Conservation (phyloP, 192 early-diverging fungal species). For the Kickxella alabastrina region DNA sequence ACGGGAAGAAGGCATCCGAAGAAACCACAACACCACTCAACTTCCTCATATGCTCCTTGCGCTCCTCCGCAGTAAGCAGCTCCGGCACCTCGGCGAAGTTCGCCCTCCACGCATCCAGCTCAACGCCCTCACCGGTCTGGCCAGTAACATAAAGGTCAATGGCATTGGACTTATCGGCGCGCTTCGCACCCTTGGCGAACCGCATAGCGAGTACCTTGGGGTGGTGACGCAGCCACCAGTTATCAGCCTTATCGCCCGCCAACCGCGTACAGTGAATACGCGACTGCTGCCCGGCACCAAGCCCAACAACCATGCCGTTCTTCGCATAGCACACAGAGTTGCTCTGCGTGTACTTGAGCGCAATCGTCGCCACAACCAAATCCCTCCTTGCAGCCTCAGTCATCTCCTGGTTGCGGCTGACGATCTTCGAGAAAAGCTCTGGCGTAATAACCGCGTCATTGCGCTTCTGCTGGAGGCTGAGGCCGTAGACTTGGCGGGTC, state of each 20-base stretch:
- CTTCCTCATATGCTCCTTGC: constrained; percentile 66
- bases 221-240: constrained; percentile 98
- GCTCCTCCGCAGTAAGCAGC: constrained; percentile 74
- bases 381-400: constrained; percentile 70
- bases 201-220: constrained; percentile 85
- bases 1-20: constrained; percentile 99
- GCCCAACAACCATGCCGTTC: constrained; percentile 94
- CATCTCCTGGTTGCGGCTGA: constrained; percentile 73
- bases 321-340: constrained; percentile 99
- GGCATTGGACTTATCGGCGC: constrained; percentile 94
- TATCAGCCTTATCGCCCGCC: constrained; percentile 99
- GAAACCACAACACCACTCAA: constrained; percentile 76
- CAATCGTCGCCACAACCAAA: constrained; percentile 94
- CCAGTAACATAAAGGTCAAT: constrained; percentile 93
- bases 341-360: constrained; percentile 98
- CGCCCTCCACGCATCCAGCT: constrained; percentile 73
- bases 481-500: constrained; percentile 93
- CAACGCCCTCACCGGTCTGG: constrained; percentile 69
- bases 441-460: constrained; percentile 79
- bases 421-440: constrained; percentile 80
- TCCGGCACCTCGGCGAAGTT: constrained; percentile 78
- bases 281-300: constrained; percentile 98
- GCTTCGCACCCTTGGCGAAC: constrained; percentile 85
- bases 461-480: constrained; percentile 86
- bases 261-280: constrained; percentile 98